phyloP scores from a whole-genome alignment of 1,284 basidiomycete genomes.

The Marasmius oreades region DNA sequence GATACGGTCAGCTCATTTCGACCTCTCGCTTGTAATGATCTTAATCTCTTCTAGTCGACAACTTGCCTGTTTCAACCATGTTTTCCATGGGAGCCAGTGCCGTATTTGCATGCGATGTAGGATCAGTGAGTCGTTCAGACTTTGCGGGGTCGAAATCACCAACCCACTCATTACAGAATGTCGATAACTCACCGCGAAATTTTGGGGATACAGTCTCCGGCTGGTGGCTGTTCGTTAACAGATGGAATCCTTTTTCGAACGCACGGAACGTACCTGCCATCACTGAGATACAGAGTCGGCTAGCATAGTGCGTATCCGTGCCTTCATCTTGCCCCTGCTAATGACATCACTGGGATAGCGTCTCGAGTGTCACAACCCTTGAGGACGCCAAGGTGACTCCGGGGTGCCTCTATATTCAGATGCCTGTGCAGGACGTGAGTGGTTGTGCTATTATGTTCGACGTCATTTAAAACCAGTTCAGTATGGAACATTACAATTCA shows the following conservation, averaged over 20 bases:
- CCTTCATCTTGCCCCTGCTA: conserved; percentile 2
- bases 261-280: conserved; percentile 84
- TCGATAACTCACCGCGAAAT: conserved; percentile 92
- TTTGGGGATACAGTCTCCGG: conserved; percentile 97
- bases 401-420: conserved; percentile 88
- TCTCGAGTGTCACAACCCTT: conserved; percentile 91
- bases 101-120: conserved; percentile 97
- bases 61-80: conserved; percentile 90
- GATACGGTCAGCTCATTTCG: conserved; percentile 63
- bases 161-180: conserved; percentile 49
- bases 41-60: conserved; percentile 63
- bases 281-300: conserved; percentile 92
- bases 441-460: not conserved
- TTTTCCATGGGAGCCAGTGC: conserved; percentile 87
- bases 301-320: conserved; percentile 78
- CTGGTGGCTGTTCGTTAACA: conserved; percentile 93
- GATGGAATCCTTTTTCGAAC: conserved; percentile 90
- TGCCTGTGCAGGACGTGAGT: conserved; percentile 88
- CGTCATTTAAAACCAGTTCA: conserved; percentile 26
- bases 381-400: conserved; percentile 91
- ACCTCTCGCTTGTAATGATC: not conserved
- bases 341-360: conserved; percentile 45
- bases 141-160: not conserved
- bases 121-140: conserved; percentile 56
- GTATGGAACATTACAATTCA: conserved; percentile 79